These are phyloP conservation scores for Fusarium veterinarium DNA, from an alignment of 2,329 filamentous ascomycete species.

Conservation along the genomic window DNA sequence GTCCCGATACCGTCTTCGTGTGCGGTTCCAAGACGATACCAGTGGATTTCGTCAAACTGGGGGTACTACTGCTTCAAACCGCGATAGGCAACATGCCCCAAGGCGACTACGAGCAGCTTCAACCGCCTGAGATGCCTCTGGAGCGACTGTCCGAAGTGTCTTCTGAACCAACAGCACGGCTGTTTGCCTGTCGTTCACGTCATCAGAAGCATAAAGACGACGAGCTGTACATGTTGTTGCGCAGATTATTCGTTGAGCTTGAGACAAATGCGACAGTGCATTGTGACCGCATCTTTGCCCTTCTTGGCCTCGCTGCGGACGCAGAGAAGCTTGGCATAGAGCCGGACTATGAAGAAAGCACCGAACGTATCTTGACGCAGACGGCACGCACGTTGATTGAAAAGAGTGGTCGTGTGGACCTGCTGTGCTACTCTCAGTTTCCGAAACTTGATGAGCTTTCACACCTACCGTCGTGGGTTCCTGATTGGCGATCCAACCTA, in stretches of 20 bases:
- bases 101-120: background rate
- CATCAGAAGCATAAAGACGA: background rate
- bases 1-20: background rate
- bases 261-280: background rate
- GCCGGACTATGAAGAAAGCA: background rate
- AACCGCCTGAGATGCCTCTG: background rate
- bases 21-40: background rate
- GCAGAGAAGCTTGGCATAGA: background rate
- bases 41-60: background rate
- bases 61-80: background rate
- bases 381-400: background rate
- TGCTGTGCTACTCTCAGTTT: background rate
- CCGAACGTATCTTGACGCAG: background rate
- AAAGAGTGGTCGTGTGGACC: background rate
- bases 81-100: background rate
- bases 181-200: background rate
- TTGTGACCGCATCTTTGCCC: conserved; percentile 1
- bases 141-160: background rate
- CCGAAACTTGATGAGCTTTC: background rate
- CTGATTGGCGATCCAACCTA: background rate
- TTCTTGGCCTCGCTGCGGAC: background rate
- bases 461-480: background rate
- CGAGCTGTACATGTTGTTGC: background rate
- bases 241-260: background rate
- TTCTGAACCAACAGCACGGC: background rate